Conservation (phyloP, 192 early-diverging fungal genomes). For the Lobosporangium transversale region DNA sequence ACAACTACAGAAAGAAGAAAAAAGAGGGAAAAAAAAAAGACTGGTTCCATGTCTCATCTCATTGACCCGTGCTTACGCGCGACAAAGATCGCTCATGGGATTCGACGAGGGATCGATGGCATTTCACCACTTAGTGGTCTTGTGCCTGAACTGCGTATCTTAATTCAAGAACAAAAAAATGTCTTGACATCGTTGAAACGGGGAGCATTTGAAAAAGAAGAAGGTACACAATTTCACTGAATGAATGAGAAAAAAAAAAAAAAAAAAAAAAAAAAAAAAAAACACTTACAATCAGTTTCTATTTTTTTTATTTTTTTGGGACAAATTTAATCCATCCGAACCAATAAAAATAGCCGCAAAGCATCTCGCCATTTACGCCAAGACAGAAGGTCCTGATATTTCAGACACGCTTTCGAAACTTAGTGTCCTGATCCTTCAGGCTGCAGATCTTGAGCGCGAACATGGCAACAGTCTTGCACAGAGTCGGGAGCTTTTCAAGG, state of each 20-base stretch:
- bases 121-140: conserved; percentile 49
- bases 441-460: conserved; percentile 41
- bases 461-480: conserved; percentile 28
- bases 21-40: too few species aligned
- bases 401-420: conserved; percentile 39
- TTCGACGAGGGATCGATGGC: conserved; percentile 48
- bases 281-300: too few species aligned
- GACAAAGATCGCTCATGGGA: conserved; percentile 50
- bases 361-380: conserved; percentile 40
- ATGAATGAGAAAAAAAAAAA: too few species aligned
- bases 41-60: conserved; percentile 41
- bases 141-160: conserved; percentile 43
- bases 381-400: conserved; percentile 49
- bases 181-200: conserved; percentile 44
- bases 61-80: conserved; percentile 50
- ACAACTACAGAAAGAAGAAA: too few species aligned
- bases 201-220: conserved; percentile 46
- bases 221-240: conserved; percentile 23
- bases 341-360: conserved; percentile 50
- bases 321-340: too few species aligned
- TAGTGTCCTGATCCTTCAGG: conserved; percentile 33
- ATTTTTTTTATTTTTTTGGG: too few species aligned
- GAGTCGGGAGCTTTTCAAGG: conserved; percentile 43
- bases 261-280: too few species aligned
- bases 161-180: conserved; percentile 52